Conservation (phyloP, 257 asterid species). For the Salvia miltiorrhiza region DNA sequence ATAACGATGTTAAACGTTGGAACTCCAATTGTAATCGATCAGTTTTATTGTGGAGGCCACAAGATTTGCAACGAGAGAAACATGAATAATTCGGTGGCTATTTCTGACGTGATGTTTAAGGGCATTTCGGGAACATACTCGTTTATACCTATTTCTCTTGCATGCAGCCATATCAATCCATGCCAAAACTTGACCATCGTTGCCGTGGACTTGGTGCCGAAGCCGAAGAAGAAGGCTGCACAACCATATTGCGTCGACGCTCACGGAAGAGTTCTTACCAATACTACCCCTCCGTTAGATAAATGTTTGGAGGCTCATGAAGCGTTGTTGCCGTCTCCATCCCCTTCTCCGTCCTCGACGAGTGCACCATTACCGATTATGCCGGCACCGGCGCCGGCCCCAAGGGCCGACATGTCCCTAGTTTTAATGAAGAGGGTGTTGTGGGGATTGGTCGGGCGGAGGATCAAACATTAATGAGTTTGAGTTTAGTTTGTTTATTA, state of each 20-base stretch:
- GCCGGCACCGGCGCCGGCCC: too few relatives aligned
- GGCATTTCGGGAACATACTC: slow-evolving; percentile 26
- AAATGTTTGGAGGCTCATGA: slow-evolving; percentile 14
- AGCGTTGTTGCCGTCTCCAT: background rate
- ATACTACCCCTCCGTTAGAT: slow-evolving; percentile 15
- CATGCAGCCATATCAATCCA: slow-evolving; percentile 14
- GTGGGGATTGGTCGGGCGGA: too few relatives aligned
- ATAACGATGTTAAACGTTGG: slow-evolving; percentile 18
- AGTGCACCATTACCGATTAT: too few relatives aligned
- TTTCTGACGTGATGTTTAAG: slow-evolving; percentile 6
- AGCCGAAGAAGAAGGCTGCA: too few relatives aligned
- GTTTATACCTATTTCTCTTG: background rate
- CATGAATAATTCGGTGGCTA: background rate
- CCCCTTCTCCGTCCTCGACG: too few relatives aligned
- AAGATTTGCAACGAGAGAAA: background rate
- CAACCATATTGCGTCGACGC: slow-evolving; percentile 8
- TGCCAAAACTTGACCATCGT: background rate
- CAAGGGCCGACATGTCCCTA: too few relatives aligned
- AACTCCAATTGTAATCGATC: slow-evolving; percentile 26
- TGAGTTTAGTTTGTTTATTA: too few relatives aligned
- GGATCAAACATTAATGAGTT: too few relatives aligned
- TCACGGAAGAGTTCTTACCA: slow-evolving; percentile 1
- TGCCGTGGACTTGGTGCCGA: background rate
- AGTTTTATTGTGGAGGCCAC: slow-evolving; percentile 21
- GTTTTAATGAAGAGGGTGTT: too few relatives aligned